Conservation (phyloP, 306 rosid species). For the Prunus davidiana region DNA sequence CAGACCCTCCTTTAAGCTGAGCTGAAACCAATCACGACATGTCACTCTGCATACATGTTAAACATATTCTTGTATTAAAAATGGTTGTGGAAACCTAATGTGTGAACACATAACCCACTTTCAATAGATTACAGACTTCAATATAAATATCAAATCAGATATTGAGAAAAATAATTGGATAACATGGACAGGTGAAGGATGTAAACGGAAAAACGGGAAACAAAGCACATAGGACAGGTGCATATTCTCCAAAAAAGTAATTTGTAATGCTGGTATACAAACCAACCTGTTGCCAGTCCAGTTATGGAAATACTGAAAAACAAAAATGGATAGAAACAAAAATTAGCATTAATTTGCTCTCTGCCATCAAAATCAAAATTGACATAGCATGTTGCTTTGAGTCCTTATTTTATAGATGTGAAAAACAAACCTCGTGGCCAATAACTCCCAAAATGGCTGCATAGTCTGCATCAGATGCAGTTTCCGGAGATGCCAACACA, state of each 20-base stretch:
- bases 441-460: conserved; percentile 97
- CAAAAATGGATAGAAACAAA: conserved; percentile 21
- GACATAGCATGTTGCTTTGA: conserved; percentile 13
- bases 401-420: conserved; percentile 1
- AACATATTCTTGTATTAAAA: background rate
- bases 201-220: conserved; percentile 10
- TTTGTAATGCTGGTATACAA: conserved; percentile 5
- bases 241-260: conserved; percentile 17
- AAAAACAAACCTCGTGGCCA: conserved; percentile 91
- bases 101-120: conserved; percentile 12
- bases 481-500: conserved; percentile 95
- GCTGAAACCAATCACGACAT: conserved; percentile 99
- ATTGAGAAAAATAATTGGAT: background rate
- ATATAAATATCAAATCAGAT: background rate
- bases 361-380: conserved; percentile 14
- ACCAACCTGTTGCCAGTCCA: conserved; percentile 98
- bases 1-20: conserved; percentile 96
- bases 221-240: conserved; percentile 15
- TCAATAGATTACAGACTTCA: background rate
- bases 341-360: conserved; percentile 15
- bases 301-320: conserved; percentile 96
- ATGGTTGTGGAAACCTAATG: background rate
- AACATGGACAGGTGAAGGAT: background rate
- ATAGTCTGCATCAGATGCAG: conserved; percentile 87
- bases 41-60: conserved; percentile 69